These are phyloP conservation scores for Anisodus acutangulus DNA, from an alignment of 257 asterid species.

Conservation along the genomic window DNA sequence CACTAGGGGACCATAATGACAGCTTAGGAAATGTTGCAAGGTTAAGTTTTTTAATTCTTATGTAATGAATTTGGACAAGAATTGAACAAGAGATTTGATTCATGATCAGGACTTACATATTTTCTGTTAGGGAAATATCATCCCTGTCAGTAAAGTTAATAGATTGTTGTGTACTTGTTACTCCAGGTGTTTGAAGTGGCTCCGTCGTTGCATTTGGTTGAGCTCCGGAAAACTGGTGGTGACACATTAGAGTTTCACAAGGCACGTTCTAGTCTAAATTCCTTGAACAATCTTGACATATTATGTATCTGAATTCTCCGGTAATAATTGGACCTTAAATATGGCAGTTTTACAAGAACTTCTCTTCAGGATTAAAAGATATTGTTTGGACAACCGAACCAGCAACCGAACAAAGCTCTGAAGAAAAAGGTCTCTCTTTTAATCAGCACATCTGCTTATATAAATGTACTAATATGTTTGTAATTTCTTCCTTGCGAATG, in stretches of 20 bases:
- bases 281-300: not conserved
- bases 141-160: not conserved
- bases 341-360: constrained; percentile 71
- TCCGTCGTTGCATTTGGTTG: constrained; percentile 81
- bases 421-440: constrained; percentile 42
- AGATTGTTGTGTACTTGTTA: constrained; percentile 28
- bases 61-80: not conserved
- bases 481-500: not conserved
- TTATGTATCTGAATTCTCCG: not conserved
- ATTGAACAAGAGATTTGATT: not conserved
- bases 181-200: constrained; percentile 85
- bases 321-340: not conserved
- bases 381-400: constrained; percentile 67
- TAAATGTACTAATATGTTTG: not conserved
- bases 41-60: not conserved
- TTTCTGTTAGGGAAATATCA: not conserved
- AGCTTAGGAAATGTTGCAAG: not conserved
- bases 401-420: constrained; percentile 48
- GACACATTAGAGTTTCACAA: constrained; percentile 87
- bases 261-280: constrained; percentile 46
- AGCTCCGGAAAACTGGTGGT: constrained; percentile 80
- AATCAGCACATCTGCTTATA: not conserved
- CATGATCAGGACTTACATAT: not conserved
- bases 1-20: not conserved
- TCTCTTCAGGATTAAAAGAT: constrained; percentile 74